phyloP scores from a whole-genome alignment of 345 rosid species.

The Combretum micranthum region DNA sequence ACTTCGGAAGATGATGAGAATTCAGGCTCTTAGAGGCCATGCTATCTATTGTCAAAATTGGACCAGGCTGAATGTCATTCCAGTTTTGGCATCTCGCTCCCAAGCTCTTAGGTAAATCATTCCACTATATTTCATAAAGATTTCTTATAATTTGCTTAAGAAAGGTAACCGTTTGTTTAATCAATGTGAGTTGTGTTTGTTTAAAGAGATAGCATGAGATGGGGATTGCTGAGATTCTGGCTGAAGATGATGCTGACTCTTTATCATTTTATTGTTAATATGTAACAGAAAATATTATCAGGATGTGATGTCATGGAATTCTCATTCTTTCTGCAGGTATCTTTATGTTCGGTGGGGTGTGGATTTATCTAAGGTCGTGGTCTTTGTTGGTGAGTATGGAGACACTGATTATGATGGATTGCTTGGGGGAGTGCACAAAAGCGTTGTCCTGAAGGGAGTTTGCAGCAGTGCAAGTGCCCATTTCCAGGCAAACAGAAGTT shows the following conservation, averaged over 20 bases:
- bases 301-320: neutral
- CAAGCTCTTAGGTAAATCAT: constrained; percentile 76
- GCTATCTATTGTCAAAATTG: constrained; percentile 79
- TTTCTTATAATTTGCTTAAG: neutral
- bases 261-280: too few species aligned
- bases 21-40: constrained; percentile 88
- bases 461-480: constrained; percentile 44
- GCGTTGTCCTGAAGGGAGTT: constrained; percentile 57
- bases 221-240: too few species aligned
- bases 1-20: constrained; percentile 69
- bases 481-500: constrained; percentile 58
- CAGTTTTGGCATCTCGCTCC: constrained; percentile 78
- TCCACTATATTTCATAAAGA: neutral
- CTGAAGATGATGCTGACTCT: too few species aligned
- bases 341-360: constrained; percentile 83
- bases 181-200: too few species aligned
- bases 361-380: constrained; percentile 73
- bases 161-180: neutral
- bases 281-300: too few species aligned
- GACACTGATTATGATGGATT: constrained; percentile 95
- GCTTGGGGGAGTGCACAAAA: constrained; percentile 84
- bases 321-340: constrained; percentile 43
- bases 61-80: constrained; percentile 64
- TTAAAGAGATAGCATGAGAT: too few species aligned
- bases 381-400: constrained; percentile 85